These are phyloP conservation scores for Tephrocybe sp. DNA, from an alignment of 768 basidiomycete genomes.

Conservation along the genomic window DNA sequence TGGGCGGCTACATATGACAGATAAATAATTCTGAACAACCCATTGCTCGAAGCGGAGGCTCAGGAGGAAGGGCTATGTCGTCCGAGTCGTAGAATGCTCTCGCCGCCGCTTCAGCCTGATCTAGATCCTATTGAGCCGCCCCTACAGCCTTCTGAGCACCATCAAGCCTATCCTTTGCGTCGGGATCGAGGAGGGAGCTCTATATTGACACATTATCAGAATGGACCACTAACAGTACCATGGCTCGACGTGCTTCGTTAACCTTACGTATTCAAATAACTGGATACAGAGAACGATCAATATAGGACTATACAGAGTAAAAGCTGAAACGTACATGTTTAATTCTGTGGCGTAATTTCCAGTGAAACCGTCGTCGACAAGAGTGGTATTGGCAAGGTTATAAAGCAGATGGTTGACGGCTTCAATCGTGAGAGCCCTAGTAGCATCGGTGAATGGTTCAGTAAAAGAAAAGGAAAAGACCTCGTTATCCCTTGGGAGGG, in stretches of 20 bases:
- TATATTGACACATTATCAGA: not conserved
- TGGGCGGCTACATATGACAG: not conserved
- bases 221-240: not conserved
- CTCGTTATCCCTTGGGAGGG: not conserved
- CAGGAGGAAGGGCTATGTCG: not conserved
- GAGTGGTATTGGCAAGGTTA: slow-evolving; percentile 43
- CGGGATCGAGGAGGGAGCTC: not conserved
- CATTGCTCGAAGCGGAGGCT: not conserved
- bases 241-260: not conserved
- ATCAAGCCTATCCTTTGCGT: not conserved
- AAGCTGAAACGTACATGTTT: not conserved
- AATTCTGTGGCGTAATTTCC: not conserved
- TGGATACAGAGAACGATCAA: not conserved
- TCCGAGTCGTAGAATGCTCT: not conserved
- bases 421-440: not conserved
- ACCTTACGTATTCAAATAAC: not conserved
- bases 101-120: not conserved
- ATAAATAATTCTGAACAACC: not conserved
- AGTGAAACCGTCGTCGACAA: slow-evolving; percentile 42
- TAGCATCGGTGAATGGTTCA: not conserved
- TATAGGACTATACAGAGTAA: not conserved
- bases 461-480: not conserved
- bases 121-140: not conserved
- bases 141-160: not conserved
- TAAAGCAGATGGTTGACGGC: not conserved